Base-by-base conservation (phyloP, 208 protist genomes). In the Naegleria fowleri region DNA sequence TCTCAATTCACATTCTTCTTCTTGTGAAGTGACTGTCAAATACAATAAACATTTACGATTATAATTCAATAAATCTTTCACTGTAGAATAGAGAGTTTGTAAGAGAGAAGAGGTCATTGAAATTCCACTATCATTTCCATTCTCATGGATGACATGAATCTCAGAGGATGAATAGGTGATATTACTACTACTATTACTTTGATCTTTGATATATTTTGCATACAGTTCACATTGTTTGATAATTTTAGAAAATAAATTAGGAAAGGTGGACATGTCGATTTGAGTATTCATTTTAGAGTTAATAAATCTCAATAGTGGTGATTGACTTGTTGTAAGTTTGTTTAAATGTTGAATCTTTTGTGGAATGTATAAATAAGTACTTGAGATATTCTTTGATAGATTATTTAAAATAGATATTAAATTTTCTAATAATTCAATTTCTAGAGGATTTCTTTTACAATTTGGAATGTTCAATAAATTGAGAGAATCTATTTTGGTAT, bases 1-100 rank as follows among this genome's bases (percentile, higher is more conserved):
- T 75, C 25, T 75, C 58, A 79, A 33, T 79, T 79, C 25, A 33
- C 67, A 79, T 36, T 79, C 67, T 7, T 36, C 29, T 33, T 36
- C 13, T 79, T 79, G 67, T 79, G 29, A 79, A 33, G 25, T 36
- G n/a, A 36, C 25, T 36, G 67, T 79, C 16, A 79, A 79, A 9
- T 79, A 79, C 6, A 79, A 13, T 79, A 79, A 79, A 79, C 67
- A 79, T 79, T 79, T 79, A 36, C 67, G n/a, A 36, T 79, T 79
- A 33, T 36, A 79, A 15, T 79, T 29, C 6, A 79, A 36, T 36
- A 79, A 36, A 36, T 79, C 67, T 79, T 79, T 79, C 19, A 25
- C 13, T 6, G 16, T 79, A 48, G 43, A 48, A 48, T 9, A 48
- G 43, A 48, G 43, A 48, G 43, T 48, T 9, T 48, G 43, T 48